These are phyloP conservation scores for Platismatia glauca DNA, from an alignment of 495 filamentous ascomycete genomes.

Conservation along the genomic window DNA sequence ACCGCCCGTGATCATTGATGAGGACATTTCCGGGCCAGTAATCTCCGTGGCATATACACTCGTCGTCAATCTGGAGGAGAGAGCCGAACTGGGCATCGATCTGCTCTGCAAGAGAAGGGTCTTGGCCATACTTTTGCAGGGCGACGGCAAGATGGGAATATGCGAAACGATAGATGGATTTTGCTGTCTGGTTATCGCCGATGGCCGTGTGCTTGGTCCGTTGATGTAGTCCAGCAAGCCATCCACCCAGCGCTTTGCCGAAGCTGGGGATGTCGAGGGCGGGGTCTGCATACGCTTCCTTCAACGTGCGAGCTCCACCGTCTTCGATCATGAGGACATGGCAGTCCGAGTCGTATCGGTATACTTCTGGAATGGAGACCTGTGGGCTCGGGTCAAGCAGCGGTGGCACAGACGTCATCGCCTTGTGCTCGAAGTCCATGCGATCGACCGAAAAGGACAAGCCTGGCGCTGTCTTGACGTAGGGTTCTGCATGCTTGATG, in stretches of 20 bases:
- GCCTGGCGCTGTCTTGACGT: conserved; percentile 17
- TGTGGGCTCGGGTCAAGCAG: conserved; percentile 9
- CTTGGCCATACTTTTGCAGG: conserved; percentile 22
- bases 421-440: conserved; percentile 29
- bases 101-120: conserved; percentile 22
- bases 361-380: conserved; percentile 13
- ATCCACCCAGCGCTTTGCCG: conserved; percentile 23
- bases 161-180: conserved; percentile 24
- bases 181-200: conserved; percentile 26
- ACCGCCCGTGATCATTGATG: background rate
- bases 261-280: conserved; percentile 19
- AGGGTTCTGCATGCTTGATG: conserved; percentile 32
- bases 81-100: conserved; percentile 26
- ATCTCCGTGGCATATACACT: conserved; percentile 32
- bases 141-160: conserved; percentile 24
- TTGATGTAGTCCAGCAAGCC: conserved; percentile 22
- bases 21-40: conserved; percentile 31
- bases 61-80: conserved; percentile 26
- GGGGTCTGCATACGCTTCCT: conserved; percentile 25
- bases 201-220: conserved; percentile 12
- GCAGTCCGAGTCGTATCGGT: conserved; percentile 22
- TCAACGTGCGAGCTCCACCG: conserved; percentile 26
- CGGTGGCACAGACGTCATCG: conserved; percentile 18
- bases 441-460: conserved; percentile 26
- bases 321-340: conserved; percentile 25